These are phyloP conservation scores for Phaseolus lunatus DNA, from an alignment of 306 rosid species.

Conservation along the genomic window DNA sequence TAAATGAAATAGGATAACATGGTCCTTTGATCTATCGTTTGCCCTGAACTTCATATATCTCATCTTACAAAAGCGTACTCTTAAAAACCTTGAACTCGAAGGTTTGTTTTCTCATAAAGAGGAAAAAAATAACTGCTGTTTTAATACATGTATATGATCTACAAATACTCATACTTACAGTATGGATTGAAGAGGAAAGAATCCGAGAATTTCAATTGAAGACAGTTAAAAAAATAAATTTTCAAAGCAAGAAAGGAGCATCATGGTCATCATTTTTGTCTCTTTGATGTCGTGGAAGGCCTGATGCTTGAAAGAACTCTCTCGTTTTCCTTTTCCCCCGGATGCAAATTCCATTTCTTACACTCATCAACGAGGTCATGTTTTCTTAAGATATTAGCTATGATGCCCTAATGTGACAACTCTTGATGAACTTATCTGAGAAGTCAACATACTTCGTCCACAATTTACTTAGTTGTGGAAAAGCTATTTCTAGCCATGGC, in stretches of 20 bases:
- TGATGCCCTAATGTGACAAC: slow-evolving; percentile 81
- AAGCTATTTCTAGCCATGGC: slow-evolving; percentile 98
- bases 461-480: slow-evolving; percentile 73
- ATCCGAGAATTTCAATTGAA: slow-evolving; percentile 53
- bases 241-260: slow-evolving; percentile 47
- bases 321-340: slow-evolving; percentile 52
- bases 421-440: slow-evolving; percentile 90
- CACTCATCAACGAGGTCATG: slow-evolving; percentile 43
- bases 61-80: slow-evolving; percentile 36
- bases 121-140: slow-evolving; percentile 13
- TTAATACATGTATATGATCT: slow-evolving; percentile 43
- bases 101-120: slow-evolving; percentile 36
- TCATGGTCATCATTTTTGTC: slow-evolving; percentile 47
- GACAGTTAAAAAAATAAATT: slow-evolving; percentile 45
- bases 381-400: slow-evolving; percentile 56
- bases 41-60: slow-evolving; percentile 29
- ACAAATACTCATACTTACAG: slow-evolving; percentile 51
- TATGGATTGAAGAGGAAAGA: slow-evolving; percentile 51
- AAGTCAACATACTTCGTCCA: slow-evolving; percentile 87
- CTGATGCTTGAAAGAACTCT: slow-evolving; percentile 57
- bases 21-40: slow-evolving; percentile 35
- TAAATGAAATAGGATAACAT: slow-evolving; percentile 31
- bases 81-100: slow-evolving; percentile 31
- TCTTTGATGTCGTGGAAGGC: slow-evolving; percentile 47
- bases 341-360: slow-evolving; percentile 51